Evolutionary conservation across 306 rosid genomes (phyloP).

Genomic region (Acacia crassicarpa): DNA sequence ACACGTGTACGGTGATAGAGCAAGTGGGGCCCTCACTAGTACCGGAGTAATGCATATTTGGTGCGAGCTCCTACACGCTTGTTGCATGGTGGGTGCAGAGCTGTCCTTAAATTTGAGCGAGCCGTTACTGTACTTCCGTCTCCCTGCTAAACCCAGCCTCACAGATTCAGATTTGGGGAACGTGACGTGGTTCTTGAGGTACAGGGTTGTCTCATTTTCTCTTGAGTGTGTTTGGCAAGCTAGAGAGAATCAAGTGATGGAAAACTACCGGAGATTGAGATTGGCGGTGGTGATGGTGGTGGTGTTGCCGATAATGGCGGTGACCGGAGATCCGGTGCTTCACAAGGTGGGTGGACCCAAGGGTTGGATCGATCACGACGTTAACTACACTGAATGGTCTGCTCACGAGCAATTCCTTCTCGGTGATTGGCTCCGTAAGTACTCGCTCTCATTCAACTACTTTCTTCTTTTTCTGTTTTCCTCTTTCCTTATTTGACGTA

Average conservation of each 20-base stretch:
- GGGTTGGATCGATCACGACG: slow-evolving; percentile 51
- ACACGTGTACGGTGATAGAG: background rate
- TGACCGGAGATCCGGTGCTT: slow-evolving; percentile 25
- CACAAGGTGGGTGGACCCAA: slow-evolving; percentile 68
- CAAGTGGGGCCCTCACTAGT: background rate
- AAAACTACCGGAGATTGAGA: slow-evolving; percentile 3
- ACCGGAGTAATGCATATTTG: background rate
- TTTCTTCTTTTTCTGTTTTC: background rate
- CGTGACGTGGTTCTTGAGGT: background rate
- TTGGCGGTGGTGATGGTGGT: background rate
- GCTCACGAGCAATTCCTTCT: slow-evolving; percentile 38
- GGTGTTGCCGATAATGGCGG: background rate
- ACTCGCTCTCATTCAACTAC: background rate
- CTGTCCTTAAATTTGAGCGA: background rate
- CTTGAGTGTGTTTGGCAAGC: background rate
- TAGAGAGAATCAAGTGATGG: slow-evolving; percentile 18
- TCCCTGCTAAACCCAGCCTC: background rate
- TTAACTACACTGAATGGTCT: slow-evolving; percentile 77
- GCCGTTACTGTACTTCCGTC: background rate
- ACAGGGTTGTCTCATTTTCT: background rate
- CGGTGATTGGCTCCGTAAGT: slow-evolving; percentile 87
- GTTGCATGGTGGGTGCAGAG: background rate
- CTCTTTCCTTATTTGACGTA: background rate
- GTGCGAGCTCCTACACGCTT: background rate
- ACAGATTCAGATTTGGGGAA: background rate